Base-by-base conservation (phyloP, 306 rosid genomes). In the Astragalus glycyphyllos region DNA sequence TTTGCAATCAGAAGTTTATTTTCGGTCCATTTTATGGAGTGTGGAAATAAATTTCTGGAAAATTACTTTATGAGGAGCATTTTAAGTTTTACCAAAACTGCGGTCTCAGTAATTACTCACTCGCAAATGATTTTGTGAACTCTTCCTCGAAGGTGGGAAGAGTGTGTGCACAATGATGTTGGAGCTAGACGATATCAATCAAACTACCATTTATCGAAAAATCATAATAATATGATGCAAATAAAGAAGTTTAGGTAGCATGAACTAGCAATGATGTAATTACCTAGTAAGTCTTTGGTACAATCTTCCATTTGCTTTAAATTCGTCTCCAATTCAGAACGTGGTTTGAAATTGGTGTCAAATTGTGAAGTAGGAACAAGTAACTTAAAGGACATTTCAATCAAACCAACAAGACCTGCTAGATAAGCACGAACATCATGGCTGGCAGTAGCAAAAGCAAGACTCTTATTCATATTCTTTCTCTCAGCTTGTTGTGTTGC, bases 381-480 rank as follows among this genome's bases (percentile, higher is more conserved):
- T 69, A 87, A 80, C 7, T 76, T 64, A 29, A 8, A 38, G 4
- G 84, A 90, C 38, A 83, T 32, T 13, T 87, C 90, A 4, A 93
- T 84, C 82, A 89, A 76, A 57, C 92, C 92, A 5, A 73, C 78
- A 35, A 93, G 79, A 9, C 83, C 89, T 0, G 94, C 94, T 2
- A 90, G 87, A 76, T 84, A 80, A 66, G 88, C 81, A 0, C 96
- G 89, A 81, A 93, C 74, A 72, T 90, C 98, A 68, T 90, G 97
- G 84, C 90, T 90, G 6, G 92, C 94, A 31, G 49, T 76, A 1
- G 90, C 84, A 59, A 88, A 85, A 23, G 96, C 97, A 1, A 42
- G 63, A n/a, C 86, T 93, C 76, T 88, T 90, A 20, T 90, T 88
- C 83, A 78, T 81, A 55, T 86, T 87, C 69, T 85, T 90, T 40